Conservation (phyloP, 306 rosid genomes). For the Quercus variabilis region DNA sequence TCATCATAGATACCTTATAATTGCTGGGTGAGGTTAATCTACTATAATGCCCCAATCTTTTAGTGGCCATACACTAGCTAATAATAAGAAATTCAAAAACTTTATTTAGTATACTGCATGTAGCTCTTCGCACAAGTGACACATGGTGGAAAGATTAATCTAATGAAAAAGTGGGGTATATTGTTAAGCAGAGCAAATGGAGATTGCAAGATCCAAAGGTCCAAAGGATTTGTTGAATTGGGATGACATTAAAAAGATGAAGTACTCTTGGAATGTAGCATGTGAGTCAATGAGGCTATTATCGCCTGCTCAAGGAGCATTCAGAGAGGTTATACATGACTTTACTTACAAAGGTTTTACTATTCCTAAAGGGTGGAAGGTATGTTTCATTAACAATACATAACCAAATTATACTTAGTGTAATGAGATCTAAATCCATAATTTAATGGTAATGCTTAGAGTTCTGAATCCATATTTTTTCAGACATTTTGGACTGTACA, state of each 20-base stretch:
- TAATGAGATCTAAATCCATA: too few relatives aligned
- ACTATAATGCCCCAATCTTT: too few relatives aligned
- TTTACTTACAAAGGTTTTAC: slow-evolving; percentile 27
- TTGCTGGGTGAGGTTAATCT: too few relatives aligned
- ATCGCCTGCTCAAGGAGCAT: slow-evolving; percentile 34
- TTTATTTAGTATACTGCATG: too few relatives aligned
- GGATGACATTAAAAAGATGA: slow-evolving; percentile 36
- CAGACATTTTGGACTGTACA: slow-evolving; percentile 38
- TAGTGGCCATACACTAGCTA: too few relatives aligned
- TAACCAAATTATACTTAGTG: too few relatives aligned
- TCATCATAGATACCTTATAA: too few relatives aligned
- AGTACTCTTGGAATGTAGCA: slow-evolving; percentile 47
- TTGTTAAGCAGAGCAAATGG: slow-evolving; percentile 28
- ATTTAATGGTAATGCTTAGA: too few relatives aligned
- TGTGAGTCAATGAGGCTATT: slow-evolving; percentile 40
- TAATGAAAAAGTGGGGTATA: too few relatives aligned
- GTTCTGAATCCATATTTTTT: background rate
- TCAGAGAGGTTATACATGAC: slow-evolving; percentile 33
- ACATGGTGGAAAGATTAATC: too few relatives aligned
- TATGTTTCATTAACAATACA: background rate
- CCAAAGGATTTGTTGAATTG: slow-evolving; percentile 20
- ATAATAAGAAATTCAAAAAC: too few relatives aligned
- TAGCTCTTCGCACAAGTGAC: too few relatives aligned
- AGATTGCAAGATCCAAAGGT: slow-evolving; percentile 22
- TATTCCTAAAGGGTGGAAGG: slow-evolving; percentile 51